phyloP scores from a whole-genome alignment of 108 stramenopile genomes.

The Schizochytrium sp. region DNA sequence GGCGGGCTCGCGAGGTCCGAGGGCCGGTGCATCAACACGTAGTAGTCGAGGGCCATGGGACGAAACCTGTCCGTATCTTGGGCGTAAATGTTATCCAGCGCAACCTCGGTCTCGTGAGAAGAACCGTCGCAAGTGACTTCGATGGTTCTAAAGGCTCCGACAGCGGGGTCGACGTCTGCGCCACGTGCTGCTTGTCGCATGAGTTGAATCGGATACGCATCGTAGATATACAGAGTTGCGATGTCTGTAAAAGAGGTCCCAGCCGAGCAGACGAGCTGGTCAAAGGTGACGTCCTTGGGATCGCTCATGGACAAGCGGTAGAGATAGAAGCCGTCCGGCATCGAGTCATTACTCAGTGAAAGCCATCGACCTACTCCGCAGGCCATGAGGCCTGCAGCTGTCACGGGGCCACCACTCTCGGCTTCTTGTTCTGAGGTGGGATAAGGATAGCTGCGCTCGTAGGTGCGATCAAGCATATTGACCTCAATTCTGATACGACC shows the following conservation, averaged over 20 bases:
- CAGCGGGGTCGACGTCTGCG: neutral
- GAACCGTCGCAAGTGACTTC: neutral
- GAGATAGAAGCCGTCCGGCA: neutral
- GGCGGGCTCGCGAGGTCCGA: neutral
- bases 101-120: neutral
- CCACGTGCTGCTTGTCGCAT: neutral
- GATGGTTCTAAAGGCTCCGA: neutral
- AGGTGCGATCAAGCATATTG: neutral
- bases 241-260: neutral
- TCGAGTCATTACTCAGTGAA: neutral
- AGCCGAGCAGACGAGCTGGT: neutral
- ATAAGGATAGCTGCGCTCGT: neutral
- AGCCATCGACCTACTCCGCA: neutral
- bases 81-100: neutral
- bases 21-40: neutral
- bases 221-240: neutral
- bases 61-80: neutral
- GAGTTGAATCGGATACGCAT: neutral
- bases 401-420: neutral
- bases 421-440: neutral
- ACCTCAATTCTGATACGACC: neutral
- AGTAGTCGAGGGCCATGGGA: neutral
- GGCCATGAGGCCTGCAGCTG: neutral
- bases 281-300: neutral
- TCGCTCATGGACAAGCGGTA: neutral